Base-by-base conservation (phyloP, 768 basidiomycete genomes). In the Trametes sanguinea region DNA sequence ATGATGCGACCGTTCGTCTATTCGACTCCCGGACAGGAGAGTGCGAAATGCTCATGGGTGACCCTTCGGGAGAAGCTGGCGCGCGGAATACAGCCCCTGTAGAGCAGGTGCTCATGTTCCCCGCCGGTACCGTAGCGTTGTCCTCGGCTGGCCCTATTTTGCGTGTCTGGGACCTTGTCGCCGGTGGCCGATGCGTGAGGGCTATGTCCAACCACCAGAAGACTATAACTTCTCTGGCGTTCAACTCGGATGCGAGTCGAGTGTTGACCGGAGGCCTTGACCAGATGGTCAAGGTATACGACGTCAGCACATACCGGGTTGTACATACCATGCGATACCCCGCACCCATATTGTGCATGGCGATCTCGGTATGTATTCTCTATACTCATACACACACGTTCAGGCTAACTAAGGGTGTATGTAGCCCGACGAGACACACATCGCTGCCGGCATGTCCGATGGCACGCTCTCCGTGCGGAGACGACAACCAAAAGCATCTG, bases 251-350 rank as follows among this genome's bases (percentile, higher is more conserved):
- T 52, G 86, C 90, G 30, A 84, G 85, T 66, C 84, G 95, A 40
- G 81, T 98, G 2, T 79, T 99, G 48, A 94, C 93, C 0, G 97
- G 94, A 33, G 87, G 92, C 45, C 79, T 99, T 64, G 97, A 99
- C 73, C 95, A 96, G 67, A 91, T 99, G 90, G 93, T 98, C 60
- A 99, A 99, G 76, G 95, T 98, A 37, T 99, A 98, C 77, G 96
- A 98, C 74, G 87, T 95, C 40, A 85, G 90, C 71, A 86, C 86
- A 14, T 98, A 96, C 80, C 91, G 92, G 69, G 97, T 99, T 39
- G 87, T 97, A 13, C 97, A 99, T 70, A 98, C 97, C 4, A 98
- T 99, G 94, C 88, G 97, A 47, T 98, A 98, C 75, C 92, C 96
- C 4, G 94, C 95, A 4, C 93, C 95, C 5, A 76, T 99, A 1